Evolutionary conservation across 306 rosid genomes (phyloP).

Genomic region (Cucumis melo): DNA sequence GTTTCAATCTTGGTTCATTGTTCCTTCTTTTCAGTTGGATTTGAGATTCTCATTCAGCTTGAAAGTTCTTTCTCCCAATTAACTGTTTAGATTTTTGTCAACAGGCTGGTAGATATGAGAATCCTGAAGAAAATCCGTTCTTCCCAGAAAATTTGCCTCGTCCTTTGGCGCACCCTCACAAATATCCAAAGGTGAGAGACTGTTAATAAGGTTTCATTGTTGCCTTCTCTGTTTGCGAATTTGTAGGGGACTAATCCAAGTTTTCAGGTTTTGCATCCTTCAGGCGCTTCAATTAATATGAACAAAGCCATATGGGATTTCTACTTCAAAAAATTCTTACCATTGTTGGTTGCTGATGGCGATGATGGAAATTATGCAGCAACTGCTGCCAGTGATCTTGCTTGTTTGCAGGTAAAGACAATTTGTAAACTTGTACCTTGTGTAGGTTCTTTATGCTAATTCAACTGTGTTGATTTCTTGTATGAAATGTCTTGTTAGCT

Average conservation of each 20-base stretch:
- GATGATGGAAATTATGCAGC: constrained; percentile 82
- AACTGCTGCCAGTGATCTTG: constrained; percentile 81
- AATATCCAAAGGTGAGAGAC: constrained; percentile 36
- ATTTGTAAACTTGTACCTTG: background rate
- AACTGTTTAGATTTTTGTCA: background rate
- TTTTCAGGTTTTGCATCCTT: constrained; percentile 52
- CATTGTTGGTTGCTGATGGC: constrained; percentile 38
- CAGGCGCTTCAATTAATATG: constrained; percentile 50
- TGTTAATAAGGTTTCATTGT: background rate
- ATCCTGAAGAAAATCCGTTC: constrained; percentile 74
- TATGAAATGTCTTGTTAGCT: background rate
- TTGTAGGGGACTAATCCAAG: constrained; percentile 7
- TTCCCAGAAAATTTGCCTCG: constrained; percentile 39
- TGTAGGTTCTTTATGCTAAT: background rate
- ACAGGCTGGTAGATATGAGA: constrained; percentile 73
- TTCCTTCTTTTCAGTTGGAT: background rate
- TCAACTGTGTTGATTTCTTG: background rate
- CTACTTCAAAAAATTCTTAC: constrained; percentile 54
- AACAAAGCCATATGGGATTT: constrained; percentile 58
- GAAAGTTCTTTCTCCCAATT: background rate
- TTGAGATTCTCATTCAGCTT: background rate
- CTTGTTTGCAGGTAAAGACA: constrained; percentile 57
- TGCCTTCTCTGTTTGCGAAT: background rate
- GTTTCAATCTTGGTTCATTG: background rate
- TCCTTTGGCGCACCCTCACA: constrained; percentile 40